A percentile compares a stretch with the other conserved stretches of the same genome.
These are phyloP conservation scores for Volutella citrinella DNA, from an alignment of 2,329 filamentous ascomycete species.

Conservation along the genomic window DNA sequence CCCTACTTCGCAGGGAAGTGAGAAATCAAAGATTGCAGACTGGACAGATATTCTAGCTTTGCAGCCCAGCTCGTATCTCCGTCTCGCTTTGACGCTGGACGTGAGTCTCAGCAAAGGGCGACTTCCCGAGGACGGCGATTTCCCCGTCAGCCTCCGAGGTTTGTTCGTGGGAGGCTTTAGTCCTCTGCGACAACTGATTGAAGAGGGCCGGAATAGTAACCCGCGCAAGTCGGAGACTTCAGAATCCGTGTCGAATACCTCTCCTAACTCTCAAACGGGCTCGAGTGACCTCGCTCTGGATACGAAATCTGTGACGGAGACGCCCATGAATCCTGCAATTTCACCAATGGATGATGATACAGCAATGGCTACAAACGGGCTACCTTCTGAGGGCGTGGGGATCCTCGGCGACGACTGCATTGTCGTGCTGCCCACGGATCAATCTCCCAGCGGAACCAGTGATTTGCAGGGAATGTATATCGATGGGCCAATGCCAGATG, in stretches of 20 bases:
- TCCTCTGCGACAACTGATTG: constrained; percentile 31
- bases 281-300: too few species aligned
- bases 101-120: constrained; percentile 41
- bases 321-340: constrained; percentile 10
- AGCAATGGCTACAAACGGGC: constrained; percentile 14
- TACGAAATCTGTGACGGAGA: too few species aligned
- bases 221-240: constrained; percentile 3
- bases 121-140: constrained; percentile 38
- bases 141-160: constrained; percentile 36
- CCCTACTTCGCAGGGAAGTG: constrained; percentile 10
- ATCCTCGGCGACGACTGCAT: constrained; percentile 30
- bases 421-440: constrained; percentile 29
- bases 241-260: constrained; percentile 15
- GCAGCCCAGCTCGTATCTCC: constrained; percentile 38
- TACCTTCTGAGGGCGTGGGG: constrained; percentile 27
- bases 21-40: constrained; percentile 29
- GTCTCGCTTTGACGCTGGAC: constrained; percentile 42
- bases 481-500: constrained; percentile 26
- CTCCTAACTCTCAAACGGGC: constrained; percentile 16
- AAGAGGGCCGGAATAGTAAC: constrained; percentile 17
- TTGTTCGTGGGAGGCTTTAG: constrained; percentile 37
- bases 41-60: constrained; percentile 42
- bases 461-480: constrained; percentile 26
- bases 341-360: constrained; percentile 6
- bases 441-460: constrained; percentile 17